Evolutionary conservation across 1,139 yeast genomes (phyloP).

Genomic region (Scheffersomyces insectosa): DNA sequence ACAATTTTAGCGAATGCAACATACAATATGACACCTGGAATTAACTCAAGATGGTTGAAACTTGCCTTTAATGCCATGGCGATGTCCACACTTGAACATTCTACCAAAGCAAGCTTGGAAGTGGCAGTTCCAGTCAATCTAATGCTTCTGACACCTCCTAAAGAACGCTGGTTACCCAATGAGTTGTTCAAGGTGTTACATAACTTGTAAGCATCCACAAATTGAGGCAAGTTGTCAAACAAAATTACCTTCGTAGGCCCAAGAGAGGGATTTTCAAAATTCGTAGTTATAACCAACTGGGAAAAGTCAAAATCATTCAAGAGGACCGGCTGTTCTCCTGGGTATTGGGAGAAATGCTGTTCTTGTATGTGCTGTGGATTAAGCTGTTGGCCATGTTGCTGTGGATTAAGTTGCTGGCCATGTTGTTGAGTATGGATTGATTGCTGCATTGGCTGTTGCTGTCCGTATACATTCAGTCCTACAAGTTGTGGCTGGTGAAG

Average conservation of each 20-base stretch:
- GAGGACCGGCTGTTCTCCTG: slow-evolving; percentile 32
- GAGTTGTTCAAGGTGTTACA: slow-evolving; percentile 35
- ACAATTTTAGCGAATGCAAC: slow-evolving; percentile 69
- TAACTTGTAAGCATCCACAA: slow-evolving; percentile 37
- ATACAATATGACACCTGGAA: slow-evolving; percentile 67
- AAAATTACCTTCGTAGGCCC: slow-evolving; percentile 79
- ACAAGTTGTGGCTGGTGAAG: slow-evolving; percentile 11
- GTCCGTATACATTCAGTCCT: slow-evolving; percentile 1
- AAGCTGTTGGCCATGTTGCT: slow-evolving; percentile 19
- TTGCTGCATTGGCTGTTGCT: slow-evolving; percentile 31
- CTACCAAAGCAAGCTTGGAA: slow-evolving; percentile 62
- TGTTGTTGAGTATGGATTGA: slow-evolving; percentile 6
- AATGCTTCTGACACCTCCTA: slow-evolving; percentile 40
- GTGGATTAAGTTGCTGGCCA: slow-evolving; percentile 2
- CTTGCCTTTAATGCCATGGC: slow-evolving; percentile 78
- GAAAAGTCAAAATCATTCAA: slow-evolving; percentile 59
- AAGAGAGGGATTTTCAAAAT: slow-evolving; percentile 64
- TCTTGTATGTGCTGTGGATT: slow-evolving; percentile 4
- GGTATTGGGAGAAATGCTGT: slow-evolving; percentile 1
- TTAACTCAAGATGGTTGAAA: slow-evolving; percentile 78
- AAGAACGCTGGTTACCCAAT: slow-evolving; percentile 24
- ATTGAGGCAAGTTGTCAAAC: slow-evolving; percentile 71
- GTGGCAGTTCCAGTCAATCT: slow-evolving; percentile 51
- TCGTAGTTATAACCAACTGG: slow-evolving; percentile 48
- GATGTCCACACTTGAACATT: slow-evolving; percentile 67